These are phyloP conservation scores for Nigrograna mackinnonii DNA, from an alignment of 2,329 filamentous ascomycete genomes.

Conservation along the genomic window DNA sequence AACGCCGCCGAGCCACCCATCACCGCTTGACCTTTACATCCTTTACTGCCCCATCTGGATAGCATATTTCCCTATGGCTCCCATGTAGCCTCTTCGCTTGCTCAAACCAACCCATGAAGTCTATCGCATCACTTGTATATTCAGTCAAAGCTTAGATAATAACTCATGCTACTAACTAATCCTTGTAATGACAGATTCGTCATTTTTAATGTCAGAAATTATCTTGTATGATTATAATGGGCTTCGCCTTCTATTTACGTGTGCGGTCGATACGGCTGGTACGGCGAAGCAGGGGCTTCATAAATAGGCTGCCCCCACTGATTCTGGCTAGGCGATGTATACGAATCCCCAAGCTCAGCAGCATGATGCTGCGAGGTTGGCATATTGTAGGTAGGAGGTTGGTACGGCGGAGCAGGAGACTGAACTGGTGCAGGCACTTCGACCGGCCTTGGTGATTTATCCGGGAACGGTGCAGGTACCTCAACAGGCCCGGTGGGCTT, in stretches of 20 bases:
- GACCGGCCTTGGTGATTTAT: constrained; percentile 16
- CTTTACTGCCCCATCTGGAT: not conserved
- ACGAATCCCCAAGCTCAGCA: constrained; percentile 15
- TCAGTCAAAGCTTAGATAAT: too few relatives aligned
- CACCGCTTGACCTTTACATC: not conserved
- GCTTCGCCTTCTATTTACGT: too few relatives aligned
- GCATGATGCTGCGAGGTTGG: constrained; percentile 5
- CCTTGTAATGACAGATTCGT: not conserved
- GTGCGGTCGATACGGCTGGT: not conserved
- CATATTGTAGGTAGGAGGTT: constrained; percentile 9
- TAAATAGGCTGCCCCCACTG: constrained; percentile 15
- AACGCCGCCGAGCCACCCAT: not conserved
- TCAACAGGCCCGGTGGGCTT: constrained; percentile 17
- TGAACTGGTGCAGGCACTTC: constrained; percentile 14
- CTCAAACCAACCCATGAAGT: too few relatives aligned
- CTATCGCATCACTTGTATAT: too few relatives aligned
- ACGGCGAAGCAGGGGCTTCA: constrained; percentile 12
- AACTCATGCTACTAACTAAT: not conserved
- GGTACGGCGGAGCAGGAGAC: constrained; percentile 12
- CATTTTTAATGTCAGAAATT: not conserved
- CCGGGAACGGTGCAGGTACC: constrained; percentile 13
- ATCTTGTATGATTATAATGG: not conserved
- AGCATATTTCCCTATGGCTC: not conserved
- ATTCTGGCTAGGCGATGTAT: constrained; percentile 10
- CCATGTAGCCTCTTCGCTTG: too few relatives aligned